Percentiles rank a stretch among this genome's conserved stretches.
Conservation (phyloP, 768 basidiomycete species). For the Leucogyrophana mollusca region DNA sequence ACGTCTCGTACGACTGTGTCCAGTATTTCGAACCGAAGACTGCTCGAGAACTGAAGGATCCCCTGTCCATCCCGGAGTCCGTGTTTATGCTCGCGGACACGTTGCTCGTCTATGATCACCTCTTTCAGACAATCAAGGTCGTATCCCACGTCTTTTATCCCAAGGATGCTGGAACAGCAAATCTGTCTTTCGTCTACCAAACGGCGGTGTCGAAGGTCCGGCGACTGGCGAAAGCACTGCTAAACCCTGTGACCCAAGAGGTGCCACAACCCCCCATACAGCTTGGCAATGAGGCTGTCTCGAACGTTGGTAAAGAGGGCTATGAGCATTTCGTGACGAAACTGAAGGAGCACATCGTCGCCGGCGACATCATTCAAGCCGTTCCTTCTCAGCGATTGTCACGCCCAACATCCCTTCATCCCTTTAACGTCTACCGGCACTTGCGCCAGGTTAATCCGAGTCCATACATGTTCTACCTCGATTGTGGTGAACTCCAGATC, state of each 20-base stretch:
- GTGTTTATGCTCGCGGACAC: conserved; percentile 97
- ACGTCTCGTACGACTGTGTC: conserved; percentile 95
- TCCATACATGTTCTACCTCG: conserved; percentile 98
- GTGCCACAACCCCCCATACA: conserved; percentile 60
- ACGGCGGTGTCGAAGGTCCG: conserved; percentile 83
- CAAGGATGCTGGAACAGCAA: conserved; percentile 58
- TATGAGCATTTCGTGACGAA: conserved; percentile 90
- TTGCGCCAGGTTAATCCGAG: conserved; percentile 95
- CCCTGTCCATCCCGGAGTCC: conserved; percentile 88
- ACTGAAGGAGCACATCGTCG: conserved; percentile 91
- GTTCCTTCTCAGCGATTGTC: conserved; percentile 93
- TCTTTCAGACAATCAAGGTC: conserved; percentile 91
- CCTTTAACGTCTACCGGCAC: conserved; percentile 96
- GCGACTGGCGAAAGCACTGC: conserved; percentile 70
- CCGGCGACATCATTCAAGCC: conserved; percentile 98
- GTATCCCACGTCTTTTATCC: conserved; percentile 95
- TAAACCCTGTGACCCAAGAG: conserved; percentile 54
- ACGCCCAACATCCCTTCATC: conserved; percentile 84
- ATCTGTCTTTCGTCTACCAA: conserved; percentile 83
- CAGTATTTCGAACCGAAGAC: conserved; percentile 97
- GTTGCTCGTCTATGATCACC: conserved; percentile 94
- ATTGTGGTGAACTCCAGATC: conserved; percentile 89
- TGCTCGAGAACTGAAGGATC: conserved; percentile 68
- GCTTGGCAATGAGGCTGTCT: conserved; percentile 69
- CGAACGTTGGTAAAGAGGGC: conserved; percentile 91